Conservation (phyloP, 2,329 filamentous ascomycete species). For the Waltergamsia citrina region DNA sequence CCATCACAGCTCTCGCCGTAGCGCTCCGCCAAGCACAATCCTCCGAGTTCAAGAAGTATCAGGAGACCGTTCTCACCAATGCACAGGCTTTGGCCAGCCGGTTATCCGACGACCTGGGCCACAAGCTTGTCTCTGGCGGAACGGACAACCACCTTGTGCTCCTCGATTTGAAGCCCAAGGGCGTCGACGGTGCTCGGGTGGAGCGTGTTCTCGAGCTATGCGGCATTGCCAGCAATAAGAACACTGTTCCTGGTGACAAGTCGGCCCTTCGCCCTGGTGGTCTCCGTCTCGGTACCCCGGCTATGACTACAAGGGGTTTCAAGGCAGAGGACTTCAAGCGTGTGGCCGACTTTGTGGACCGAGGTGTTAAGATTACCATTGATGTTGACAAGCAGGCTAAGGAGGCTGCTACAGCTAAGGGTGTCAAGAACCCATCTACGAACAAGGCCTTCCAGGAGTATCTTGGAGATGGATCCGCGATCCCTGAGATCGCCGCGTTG, state of each 20-base stretch:
- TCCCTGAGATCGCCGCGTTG: too few species aligned
- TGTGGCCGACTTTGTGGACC: constrained; percentile 83
- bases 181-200: constrained; percentile 85
- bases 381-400: constrained; percentile 75
- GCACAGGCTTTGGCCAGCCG: constrained; percentile 82
- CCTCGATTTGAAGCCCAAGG: constrained; percentile 79
- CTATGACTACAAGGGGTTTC: constrained; percentile 96
- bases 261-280: constrained; percentile 89
- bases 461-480: too few species aligned
- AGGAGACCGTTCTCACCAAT: constrained; percentile 85
- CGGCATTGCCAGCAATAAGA: constrained; percentile 99
- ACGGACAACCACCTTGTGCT: constrained; percentile 98
- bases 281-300: constrained; percentile 91
- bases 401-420: constrained; percentile 98
- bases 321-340: constrained; percentile 85
- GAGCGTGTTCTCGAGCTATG: constrained; percentile 95
- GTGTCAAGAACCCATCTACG: too few species aligned
- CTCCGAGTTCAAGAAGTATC: constrained; percentile 88
- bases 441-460: too few species aligned
- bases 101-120: constrained; percentile 73
- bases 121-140: constrained; percentile 90
- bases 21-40: constrained; percentile 89
- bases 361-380: constrained; percentile 81
- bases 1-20: constrained; percentile 92
- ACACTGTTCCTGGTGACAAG: constrained; percentile 95